Percentiles rank a stretch among this genome's conserved stretches.
Evolutionary conservation across 1,284 basidiomycete genomes (phyloP).

Genomic region (Lentinus polychrous): DNA sequence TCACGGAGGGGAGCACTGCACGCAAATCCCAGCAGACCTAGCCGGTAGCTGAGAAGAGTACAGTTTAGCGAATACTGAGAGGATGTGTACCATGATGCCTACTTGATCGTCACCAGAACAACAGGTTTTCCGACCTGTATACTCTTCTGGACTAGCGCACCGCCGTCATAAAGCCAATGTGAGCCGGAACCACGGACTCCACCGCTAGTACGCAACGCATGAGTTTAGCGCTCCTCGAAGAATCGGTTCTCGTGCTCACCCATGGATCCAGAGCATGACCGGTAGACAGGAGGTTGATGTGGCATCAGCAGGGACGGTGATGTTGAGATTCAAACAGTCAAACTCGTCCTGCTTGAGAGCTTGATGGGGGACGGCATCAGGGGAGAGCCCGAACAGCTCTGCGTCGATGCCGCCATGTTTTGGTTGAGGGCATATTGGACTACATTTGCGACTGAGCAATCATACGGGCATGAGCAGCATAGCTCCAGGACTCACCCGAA

Average conservation of each 20-base stretch:
- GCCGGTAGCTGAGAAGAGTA: constrained; percentile 48
- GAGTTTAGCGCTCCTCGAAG: constrained; percentile 1
- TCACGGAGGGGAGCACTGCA: constrained; percentile 55
- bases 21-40: constrained; percentile 68
- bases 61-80: constrained; percentile 6
- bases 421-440: constrained; percentile 70
- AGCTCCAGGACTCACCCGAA: constrained; percentile 43
- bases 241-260: constrained; percentile 36
- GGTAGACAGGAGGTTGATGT: constrained; percentile 46
- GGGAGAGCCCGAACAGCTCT: constrained; percentile 51
- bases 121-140: constrained; percentile 54
- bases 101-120: constrained; percentile 73
- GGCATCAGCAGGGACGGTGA: constrained; percentile 59
- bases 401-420: constrained; percentile 46
- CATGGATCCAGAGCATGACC: constrained; percentile 77
- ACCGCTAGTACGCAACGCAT: constrained; percentile 37
- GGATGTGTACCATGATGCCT: constrained; percentile 21
- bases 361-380: constrained; percentile 46
- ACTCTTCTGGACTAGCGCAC: constrained; percentile 60
- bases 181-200: constrained; percentile 66
- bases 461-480: constrained; percentile 4
- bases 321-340: constrained; percentile 70
- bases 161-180: constrained; percentile 69
- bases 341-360: constrained; percentile 61
- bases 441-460: constrained; percentile 19